phyloP scores from a whole-genome alignment of 371 early-diverging fungal species.

The Lichtheimia hyalospora region DNA sequence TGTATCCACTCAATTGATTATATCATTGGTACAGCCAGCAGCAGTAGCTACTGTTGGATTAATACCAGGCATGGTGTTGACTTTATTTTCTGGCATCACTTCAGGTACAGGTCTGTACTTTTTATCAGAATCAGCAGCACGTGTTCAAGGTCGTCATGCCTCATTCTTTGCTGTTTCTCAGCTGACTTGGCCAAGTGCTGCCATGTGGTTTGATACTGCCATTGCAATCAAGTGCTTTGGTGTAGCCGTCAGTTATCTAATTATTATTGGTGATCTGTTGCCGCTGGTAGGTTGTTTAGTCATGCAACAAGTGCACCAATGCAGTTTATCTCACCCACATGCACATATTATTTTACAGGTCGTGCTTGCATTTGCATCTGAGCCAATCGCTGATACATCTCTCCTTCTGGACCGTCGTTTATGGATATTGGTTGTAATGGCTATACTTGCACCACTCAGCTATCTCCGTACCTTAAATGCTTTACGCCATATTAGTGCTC shows the following conservation, averaged over 20 bases:
- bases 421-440: slow-evolving; percentile 84
- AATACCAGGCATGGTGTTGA: slow-evolving; percentile 74
- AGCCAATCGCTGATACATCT: slow-evolving; percentile 12
- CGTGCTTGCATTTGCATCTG: slow-evolving; percentile 21
- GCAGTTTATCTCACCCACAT: no score
- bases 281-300: slow-evolving; percentile 56
- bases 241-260: slow-evolving; percentile 95
- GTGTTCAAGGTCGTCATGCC: slow-evolving; percentile 70
- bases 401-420: slow-evolving; percentile 61
- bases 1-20: background rate
- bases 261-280: slow-evolving; percentile 95
- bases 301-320: no score
- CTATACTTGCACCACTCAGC: slow-evolving; percentile 71
- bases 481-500: slow-evolving; percentile 91
- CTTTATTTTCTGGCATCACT: slow-evolving; percentile 71
- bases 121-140: slow-evolving; percentile 70
- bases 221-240: slow-evolving; percentile 99
- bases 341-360: no score
- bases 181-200: slow-evolving; percentile 89
- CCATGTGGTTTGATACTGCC: slow-evolving; percentile 90
- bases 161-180: slow-evolving; percentile 89
- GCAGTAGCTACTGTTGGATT: slow-evolving; percentile 88
- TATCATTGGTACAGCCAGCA: slow-evolving; percentile 51
- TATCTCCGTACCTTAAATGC: slow-evolving; percentile 88
- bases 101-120: slow-evolving; percentile 86